Evolutionary conservation across 129 eudicot genomes (phyloP).

Genomic region (sunflower (Helianthus annuus)): HanXRQr2.0-SUNRISE NC_035443.2:39162309-39162808

Average conservation of each 20-base stretch:
- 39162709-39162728: background rate
- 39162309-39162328: constrained; percentile 21
- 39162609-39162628: constrained; percentile 79
- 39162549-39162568: constrained; percentile 36
- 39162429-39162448: constrained; percentile 37
- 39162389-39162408: constrained; percentile 45
- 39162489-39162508: constrained; percentile 54
- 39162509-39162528: constrained; percentile 38
- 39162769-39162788: constrained; percentile 15
- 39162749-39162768: constrained; percentile 19
- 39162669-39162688: constrained; percentile 9
- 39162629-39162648: constrained; percentile 31
- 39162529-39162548: constrained; percentile 76
- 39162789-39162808: constrained; percentile 23
- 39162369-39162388: constrained; percentile 26
- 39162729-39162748: constrained; percentile 12
- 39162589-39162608: constrained; percentile 82
- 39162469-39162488: constrained; percentile 35
- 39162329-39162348: constrained; percentile 30
- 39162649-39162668: constrained; percentile 1
- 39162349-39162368: constrained; percentile 32
- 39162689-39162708: background rate
- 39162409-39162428: constrained; percentile 9
- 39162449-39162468: constrained; percentile 27
- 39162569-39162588: constrained; percentile 58